Conservation (phyloP, 108 stramenopile genomes). For the Skeletonema marinoi region DNA sequence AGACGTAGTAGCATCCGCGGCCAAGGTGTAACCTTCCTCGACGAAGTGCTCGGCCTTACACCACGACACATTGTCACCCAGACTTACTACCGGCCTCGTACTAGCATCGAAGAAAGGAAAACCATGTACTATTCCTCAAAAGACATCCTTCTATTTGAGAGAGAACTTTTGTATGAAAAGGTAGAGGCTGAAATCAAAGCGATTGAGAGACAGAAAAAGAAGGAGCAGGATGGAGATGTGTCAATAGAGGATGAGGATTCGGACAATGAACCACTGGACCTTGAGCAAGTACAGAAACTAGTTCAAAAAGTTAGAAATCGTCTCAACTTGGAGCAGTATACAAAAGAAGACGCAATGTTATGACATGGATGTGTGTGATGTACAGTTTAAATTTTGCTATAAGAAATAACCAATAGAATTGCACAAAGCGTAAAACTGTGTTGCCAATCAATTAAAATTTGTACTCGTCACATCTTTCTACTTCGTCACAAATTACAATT, state of each 20-base stretch:
- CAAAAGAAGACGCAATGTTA: background rate
- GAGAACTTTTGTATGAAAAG: background rate
- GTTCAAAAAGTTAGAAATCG: background rate
- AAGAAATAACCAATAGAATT: no score
- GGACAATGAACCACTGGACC: background rate
- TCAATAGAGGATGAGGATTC: background rate
- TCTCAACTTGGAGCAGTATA: background rate
- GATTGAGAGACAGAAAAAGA: background rate
- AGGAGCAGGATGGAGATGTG: background rate
- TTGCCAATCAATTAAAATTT: no score
- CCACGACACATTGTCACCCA: background rate
- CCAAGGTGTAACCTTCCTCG: background rate
- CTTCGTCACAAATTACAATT: no score
- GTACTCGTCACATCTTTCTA: no score
- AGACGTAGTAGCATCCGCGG: background rate
- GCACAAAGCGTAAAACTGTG: no score
- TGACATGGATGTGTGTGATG: background rate
- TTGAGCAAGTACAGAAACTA: background rate
- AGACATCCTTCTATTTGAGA: background rate
- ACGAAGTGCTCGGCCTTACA: background rate
- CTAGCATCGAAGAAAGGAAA: background rate
- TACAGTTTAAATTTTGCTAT: background rate
- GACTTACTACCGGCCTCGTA: background rate
- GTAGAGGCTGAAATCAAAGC: conserved; percentile 1
- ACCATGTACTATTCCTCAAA: background rate